Evolutionary conservation across 345 rosid genomes (phyloP), one percentile per base, ranked within the genome.

Genomic region (Dipteronia sinensis): DNA sequence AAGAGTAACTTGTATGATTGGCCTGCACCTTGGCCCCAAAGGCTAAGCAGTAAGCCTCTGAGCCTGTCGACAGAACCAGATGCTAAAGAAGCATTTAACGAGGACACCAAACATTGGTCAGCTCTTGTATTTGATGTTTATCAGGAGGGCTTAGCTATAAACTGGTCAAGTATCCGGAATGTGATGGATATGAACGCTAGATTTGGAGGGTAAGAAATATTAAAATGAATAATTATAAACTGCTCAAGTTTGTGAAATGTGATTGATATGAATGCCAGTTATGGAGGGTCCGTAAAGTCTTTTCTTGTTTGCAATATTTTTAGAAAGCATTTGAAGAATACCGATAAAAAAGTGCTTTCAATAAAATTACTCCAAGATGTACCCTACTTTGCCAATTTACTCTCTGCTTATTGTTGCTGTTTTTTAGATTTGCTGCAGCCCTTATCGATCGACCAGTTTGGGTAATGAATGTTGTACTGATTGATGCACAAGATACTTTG

Each of bases 161-260:
- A 89, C 84, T 93, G 98, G 98, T 77, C 91, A 0, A 83, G 72
- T 4, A 62, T 95, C 68, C 74, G 94, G 71, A 95, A 93, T 78
- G 90, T 93, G 79, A 91, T 95, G 92, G 99, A 95, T 74, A 92
- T 95, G 99, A 93, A 91, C 87, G 94, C 99, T 1, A 92, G 96
- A 74, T 91, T 72, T 83, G 99, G 99, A 92, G 92, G 99, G 98
- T 95, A 89, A 84, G 82, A 29, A 46, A 78, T 40, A 49, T 27
- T 27, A 27, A 27, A 27, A 27, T 27, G 27, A 27, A 27, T 27
- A 1, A 27, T 27, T 27, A 81, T 95, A 73, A 93, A 89, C 84
- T 93, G 98, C 96, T 77, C 90, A 0, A 83, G 72, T 4, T 62
- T 95, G 66, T 72, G 94, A 71, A 95, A 93, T 78, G 90, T 93